Conservation (phyloP, 1,284 basidiomycete species). For the Gastroboletus turbinatus region DNA sequence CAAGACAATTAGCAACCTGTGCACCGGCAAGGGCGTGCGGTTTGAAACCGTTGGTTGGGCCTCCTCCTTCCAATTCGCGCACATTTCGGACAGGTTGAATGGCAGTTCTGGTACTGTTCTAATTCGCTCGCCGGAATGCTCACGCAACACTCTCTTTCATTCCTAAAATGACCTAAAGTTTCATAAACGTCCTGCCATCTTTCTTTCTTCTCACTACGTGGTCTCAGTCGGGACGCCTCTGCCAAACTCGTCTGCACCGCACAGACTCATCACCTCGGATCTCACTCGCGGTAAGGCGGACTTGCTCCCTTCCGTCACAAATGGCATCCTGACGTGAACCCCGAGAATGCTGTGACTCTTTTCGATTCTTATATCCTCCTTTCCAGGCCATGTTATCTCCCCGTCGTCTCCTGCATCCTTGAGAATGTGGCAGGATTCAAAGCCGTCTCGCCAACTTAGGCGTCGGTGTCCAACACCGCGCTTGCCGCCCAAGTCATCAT, state of each 20-base stretch:
- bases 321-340: slow-evolving; percentile 37
- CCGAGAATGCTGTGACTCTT: slow-evolving; percentile 34
- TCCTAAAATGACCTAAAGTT: slow-evolving; percentile 36
- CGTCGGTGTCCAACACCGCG: slow-evolving; percentile 27
- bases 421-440: slow-evolving; percentile 32
- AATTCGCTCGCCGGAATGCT: slow-evolving; percentile 19
- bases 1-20: slow-evolving; percentile 21
- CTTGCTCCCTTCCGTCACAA: slow-evolving; percentile 36
- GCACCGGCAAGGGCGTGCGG: slow-evolving; percentile 9
- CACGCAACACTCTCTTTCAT: slow-evolving; percentile 31
- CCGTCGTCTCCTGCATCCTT: slow-evolving; percentile 17
- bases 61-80: slow-evolving; percentile 22
- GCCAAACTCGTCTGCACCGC: slow-evolving; percentile 40
- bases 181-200: slow-evolving; percentile 29
- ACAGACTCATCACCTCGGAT: slow-evolving; percentile 39
- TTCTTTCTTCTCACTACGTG: slow-evolving; percentile 28
- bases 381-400: slow-evolving; percentile 14
- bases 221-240: slow-evolving; percentile 35
- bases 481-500: slow-evolving; percentile 14
- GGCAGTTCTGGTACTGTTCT: slow-evolving; percentile 10
- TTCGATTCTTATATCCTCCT: slow-evolving; percentile 34
- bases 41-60: slow-evolving; percentile 8
- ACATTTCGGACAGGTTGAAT: slow-evolving; percentile 5
- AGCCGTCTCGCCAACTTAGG: slow-evolving; percentile 18
- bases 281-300: slow-evolving; percentile 35